Evolutionary conservation across 371 early-diverging fungal genomes (phyloP), one percentile per base, ranked within the genome.

Genomic region (Basidiobolus meristosporus): DNA sequence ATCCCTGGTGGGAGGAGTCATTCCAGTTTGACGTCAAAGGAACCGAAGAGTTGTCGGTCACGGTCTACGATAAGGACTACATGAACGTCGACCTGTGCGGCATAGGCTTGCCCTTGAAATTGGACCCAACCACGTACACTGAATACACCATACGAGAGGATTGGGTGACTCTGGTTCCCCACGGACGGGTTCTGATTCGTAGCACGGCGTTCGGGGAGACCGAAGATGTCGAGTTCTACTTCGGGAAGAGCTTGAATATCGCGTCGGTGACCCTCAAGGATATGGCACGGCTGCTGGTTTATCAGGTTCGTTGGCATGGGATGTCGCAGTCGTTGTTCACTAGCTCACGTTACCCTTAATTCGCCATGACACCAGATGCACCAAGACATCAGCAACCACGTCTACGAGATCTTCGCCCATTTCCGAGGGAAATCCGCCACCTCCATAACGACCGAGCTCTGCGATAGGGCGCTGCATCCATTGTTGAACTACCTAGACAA

Each of bases 1-100:
- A 84, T 46, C 90, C 89, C 9, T 70, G 82, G 5, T 90, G 93
- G 93, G 87, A 92, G 50, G 84, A 92, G 55, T 65, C 77, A n/a
- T 88, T 83, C 56, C 76, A 88, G 42, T 56, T 86, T 1, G 63
- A 66, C 40, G 57, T 82, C 54, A 65, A 31, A 46, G 65, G 20
- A 45, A 70, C 73, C 3, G 57, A 63, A 1, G 59, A 68, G 37
- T 61, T 84, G 14, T 62, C 76, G 23, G 67, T 84, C 1, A 57
- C 73, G 9, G 73, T 86, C 2, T 77, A 69, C 46, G 77, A 86
- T 54, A 62, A 76, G 51, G 83, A 82, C 47, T 62, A 82, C 40
- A 57, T 83, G 19, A 78, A 80, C 2, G 65, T 65, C n/a, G 81
- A 88, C 49, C 77, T 87, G 41, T 68, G 80, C 14, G 88, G 73